Conservation (phyloP, 192 early-diverging fungal species). For the Pilaira anomala region DNA sequence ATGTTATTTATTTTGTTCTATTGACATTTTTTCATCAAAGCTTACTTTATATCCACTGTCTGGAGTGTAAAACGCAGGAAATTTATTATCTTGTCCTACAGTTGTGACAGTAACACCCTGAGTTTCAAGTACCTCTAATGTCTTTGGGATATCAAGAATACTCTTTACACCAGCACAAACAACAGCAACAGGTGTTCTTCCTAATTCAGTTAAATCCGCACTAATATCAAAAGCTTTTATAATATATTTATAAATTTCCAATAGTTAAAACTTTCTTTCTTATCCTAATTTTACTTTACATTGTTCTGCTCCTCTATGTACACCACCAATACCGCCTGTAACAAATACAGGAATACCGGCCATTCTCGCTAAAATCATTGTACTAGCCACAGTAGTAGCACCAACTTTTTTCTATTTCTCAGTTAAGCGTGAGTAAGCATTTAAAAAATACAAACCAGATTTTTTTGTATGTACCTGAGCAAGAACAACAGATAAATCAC, state of each 20-base stretch:
- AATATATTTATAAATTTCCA: background rate
- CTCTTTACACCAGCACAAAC: conserved; percentile 96
- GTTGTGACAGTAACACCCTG: conserved; percentile 91
- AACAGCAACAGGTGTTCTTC: conserved; percentile 88
- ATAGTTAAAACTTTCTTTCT: background rate
- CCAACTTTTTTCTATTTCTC: conserved; percentile 67
- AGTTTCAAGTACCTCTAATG: conserved; percentile 89
- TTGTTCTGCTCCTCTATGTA: conserved; percentile 77
- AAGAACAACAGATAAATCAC: conserved; percentile 79
- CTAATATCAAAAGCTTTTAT: conserved; percentile 75
- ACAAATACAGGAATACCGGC: conserved; percentile 91
- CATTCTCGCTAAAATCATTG: conserved; percentile 81
- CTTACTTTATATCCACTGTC: conserved; percentile 63
- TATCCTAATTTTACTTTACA: conserved; percentile 34
- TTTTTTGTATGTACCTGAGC: conserved; percentile 44
- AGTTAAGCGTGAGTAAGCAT: too few species aligned
- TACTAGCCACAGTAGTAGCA: conserved; percentile 91
- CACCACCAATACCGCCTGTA: conserved; percentile 97
- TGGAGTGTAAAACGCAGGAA: conserved; percentile 92
- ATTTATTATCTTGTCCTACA: conserved; percentile 51
- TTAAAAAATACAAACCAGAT: background rate
- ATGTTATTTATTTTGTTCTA: background rate
- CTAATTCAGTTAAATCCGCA: conserved; percentile 91
- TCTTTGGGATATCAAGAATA: conserved; percentile 91
- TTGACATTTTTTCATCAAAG: too few species aligned